A percentile compares a stretch with the other conserved stretches of the same genome.
phyloP scores from a whole-genome alignment of 257 asterid species.

The Solanum piurae region DNA sequence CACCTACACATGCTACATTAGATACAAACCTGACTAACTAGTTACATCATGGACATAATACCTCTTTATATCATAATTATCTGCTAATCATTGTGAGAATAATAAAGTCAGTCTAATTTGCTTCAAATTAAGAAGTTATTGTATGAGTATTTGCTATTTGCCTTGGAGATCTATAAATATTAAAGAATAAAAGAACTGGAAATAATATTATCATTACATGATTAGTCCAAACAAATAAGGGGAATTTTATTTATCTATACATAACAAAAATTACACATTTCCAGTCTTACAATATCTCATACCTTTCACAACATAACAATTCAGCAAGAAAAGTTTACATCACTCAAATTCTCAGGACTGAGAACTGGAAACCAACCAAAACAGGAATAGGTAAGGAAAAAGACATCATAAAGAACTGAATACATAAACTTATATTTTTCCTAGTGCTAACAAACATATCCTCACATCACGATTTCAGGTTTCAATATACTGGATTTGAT shows the following conservation, averaged over 20 bases:
- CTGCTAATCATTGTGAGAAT: neutral
- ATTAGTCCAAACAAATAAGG: neutral
- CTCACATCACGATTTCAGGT: constrained; percentile 31
- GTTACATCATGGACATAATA: neutral
- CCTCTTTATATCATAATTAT: neutral
- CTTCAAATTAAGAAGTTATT: neutral
- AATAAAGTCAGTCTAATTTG: neutral
- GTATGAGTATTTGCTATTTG: neutral
- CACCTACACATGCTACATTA: neutral
- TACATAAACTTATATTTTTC: neutral
- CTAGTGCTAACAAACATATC: neutral
- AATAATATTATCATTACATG: neutral
- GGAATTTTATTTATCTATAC: neutral
- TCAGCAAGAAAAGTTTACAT: neutral
- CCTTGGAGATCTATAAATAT: neutral
- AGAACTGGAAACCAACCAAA: neutral
- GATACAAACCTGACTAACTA: neutral
- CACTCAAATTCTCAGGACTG: neutral
- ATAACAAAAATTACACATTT: neutral
- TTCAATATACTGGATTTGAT: constrained; percentile 27
- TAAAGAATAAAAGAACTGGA: neutral
- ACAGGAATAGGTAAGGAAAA: neutral
- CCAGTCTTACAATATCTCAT: neutral
- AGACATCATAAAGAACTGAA: neutral
- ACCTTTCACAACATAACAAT: neutral